A percentile compares a stretch with the other conserved stretches of the same genome.
Conservation (phyloP, 768 basidiomycete genomes). For the Favolaschia claudopus region DNA sequence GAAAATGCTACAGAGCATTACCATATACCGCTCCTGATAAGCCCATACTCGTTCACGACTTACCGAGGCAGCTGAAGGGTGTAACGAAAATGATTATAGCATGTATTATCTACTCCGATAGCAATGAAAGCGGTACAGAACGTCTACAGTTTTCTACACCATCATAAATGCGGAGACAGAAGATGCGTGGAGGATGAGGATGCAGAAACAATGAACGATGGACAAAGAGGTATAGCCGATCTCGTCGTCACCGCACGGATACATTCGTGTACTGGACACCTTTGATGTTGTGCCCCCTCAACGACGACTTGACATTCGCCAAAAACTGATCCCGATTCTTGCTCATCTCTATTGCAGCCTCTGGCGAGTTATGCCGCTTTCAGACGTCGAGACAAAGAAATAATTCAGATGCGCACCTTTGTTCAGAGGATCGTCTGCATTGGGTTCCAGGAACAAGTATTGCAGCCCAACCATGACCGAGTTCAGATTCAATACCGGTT, state of each 20-base stretch:
- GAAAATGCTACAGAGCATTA: constrained; percentile 81
- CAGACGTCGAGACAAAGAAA: not conserved
- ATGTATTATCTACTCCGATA: constrained; percentile 28
- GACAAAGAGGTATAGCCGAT: constrained; percentile 14
- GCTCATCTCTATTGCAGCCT: constrained; percentile 94
- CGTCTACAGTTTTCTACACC: constrained; percentile 37
- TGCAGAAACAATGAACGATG: constrained; percentile 21
- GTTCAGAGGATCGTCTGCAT: constrained; percentile 98
- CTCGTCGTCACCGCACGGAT: constrained; percentile 47
- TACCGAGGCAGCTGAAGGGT: constrained; percentile 81
- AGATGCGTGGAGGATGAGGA: constrained; percentile 27
- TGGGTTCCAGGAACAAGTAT: constrained; percentile 98
- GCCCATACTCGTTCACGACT: constrained; percentile 91
- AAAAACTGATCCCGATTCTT: constrained; percentile 86
- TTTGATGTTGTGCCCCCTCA: constrained; percentile 83
- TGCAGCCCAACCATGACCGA: constrained; percentile 99
- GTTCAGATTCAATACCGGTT: constrained; percentile 96
- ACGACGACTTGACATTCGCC: constrained; percentile 84
- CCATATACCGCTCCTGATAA: constrained; percentile 91
- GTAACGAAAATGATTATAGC: constrained; percentile 20
- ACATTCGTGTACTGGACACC: constrained; percentile 86
- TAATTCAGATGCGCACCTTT: constrained; percentile 73
- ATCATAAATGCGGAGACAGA: constrained; percentile 34
- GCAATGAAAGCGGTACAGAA: constrained; percentile 15
- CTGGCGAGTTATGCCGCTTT: constrained; percentile 50